Evolutionary conservation across 2,329 filamentous ascomycete species (phyloP).

Genomic region (Colletotrichum magnum): DNA sequence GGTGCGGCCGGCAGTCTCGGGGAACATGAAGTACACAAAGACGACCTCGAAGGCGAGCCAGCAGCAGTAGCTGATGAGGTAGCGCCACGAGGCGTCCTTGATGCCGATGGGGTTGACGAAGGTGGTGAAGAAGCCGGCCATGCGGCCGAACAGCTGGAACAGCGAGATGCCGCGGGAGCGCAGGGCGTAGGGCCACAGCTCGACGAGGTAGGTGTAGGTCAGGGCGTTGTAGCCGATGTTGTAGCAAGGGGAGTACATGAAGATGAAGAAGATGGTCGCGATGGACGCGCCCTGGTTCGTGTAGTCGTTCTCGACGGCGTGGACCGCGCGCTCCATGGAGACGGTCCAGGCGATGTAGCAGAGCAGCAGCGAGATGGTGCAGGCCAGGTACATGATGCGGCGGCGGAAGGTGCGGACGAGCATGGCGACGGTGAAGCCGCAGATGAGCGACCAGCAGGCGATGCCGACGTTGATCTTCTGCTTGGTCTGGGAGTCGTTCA

Average conservation of each 20-base stretch:
- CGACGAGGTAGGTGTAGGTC: conserved; percentile 72
- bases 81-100: conserved; percentile 33
- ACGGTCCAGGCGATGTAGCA: conserved; percentile 70
- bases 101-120: conserved; percentile 43
- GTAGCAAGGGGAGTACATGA: conserved; percentile 68
- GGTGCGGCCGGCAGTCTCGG: conserved; percentile 82
- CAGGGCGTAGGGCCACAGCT: conserved; percentile 71
- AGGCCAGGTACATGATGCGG: conserved; percentile 63
- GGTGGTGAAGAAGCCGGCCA: conserved; percentile 42
- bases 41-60: conserved; percentile 47
- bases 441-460: conserved; percentile 62
- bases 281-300: conserved; percentile 52
- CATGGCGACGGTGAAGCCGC: conserved; percentile 58
- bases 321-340: conserved; percentile 54
- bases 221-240: conserved; percentile 74
- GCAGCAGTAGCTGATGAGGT: conserved; percentile 43
- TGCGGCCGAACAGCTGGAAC: conserved; percentile 47
- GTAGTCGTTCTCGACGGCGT: conserved; percentile 46
- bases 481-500: conserved; percentile 56
- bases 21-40: conserved; percentile 84
- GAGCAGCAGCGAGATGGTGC: conserved; percentile 54
- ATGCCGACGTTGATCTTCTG: conserved; percentile 62
- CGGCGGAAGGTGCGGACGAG: conserved; percentile 59
- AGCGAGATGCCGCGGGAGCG: conserved; percentile 67
- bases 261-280: conserved; percentile 68